These are phyloP conservation scores for Lachancea cidri DNA, from an alignment of 805 yeast genomes.

Conservation along the genomic window DNA sequence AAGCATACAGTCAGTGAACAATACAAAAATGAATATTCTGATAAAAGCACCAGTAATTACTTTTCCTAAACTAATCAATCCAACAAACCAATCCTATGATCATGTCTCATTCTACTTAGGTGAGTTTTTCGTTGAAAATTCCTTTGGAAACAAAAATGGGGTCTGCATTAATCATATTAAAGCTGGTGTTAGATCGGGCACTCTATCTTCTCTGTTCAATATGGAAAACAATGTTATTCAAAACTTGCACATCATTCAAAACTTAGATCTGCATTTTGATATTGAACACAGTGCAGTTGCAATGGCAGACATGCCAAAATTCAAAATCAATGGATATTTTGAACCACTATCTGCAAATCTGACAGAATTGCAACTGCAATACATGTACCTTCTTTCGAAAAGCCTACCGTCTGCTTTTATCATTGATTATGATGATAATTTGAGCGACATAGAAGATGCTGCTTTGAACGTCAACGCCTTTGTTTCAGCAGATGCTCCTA, in stretches of 20 bases:
- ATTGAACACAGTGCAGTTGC: conserved; percentile 53
- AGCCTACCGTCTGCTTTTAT: conserved; percentile 52
- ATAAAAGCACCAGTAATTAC: conserved; percentile 79
- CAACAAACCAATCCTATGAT: conserved; percentile 44
- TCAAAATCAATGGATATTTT: conserved; percentile 50
- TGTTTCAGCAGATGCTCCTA: conserved; percentile 30
- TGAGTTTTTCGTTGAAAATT: conserved; percentile 67
- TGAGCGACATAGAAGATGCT: conserved; percentile 55
- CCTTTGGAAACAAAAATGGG: conserved; percentile 37
- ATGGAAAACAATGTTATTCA: conserved; percentile 44
- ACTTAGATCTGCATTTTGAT: conserved; percentile 55
- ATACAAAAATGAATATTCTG: conserved; percentile 65
- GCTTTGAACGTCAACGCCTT: conserved; percentile 59
- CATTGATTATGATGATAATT: conserved; percentile 38
- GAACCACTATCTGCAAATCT: conserved; percentile 58
- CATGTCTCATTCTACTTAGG: conserved; percentile 71
- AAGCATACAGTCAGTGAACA: conserved; percentile 45
- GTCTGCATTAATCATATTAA: conserved; percentile 48
- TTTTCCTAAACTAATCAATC: conserved; percentile 58
- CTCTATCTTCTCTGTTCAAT: conserved; percentile 57
- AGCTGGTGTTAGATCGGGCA: conserved; percentile 69
- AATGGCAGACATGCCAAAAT: no score
- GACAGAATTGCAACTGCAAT: conserved; percentile 68
- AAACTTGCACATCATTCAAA: conserved; percentile 56
- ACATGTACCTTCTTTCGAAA: conserved; percentile 49